Evolutionary conservation across 2,329 filamentous ascomycete genomes (phyloP), one percentile per base, ranked within the genome.

Genomic region (Epichloe baconii): DNA sequence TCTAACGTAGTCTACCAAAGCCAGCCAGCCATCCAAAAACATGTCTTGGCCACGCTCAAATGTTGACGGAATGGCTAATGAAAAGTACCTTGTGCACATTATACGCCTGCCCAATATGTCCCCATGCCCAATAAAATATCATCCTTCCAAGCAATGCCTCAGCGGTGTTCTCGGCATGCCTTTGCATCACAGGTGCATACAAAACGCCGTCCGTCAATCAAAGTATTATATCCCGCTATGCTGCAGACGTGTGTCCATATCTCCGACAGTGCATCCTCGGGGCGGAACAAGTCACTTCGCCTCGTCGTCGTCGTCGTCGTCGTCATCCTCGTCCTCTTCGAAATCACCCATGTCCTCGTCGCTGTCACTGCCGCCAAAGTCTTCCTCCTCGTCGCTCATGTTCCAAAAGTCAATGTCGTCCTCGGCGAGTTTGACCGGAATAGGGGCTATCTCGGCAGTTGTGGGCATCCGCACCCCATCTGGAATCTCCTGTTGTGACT

Each of bases 341-440:
- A 76, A 78, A 44, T 84, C 80, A 35, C 78, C 77, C 67, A 78
- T 74, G 23, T 78, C 76, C 31, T 79, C 76, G 11, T 83, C 83
- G 21, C 77, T 80, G 57, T 88, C 85, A 59, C 83, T 87, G 15
- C 83, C 84, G 10, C 83, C 85, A 66, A 90, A 89, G 58, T 90
- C 85, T 49, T 86, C 80, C 58, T 88, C 85, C 57, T 86, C 77
- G 53, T 86, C 86, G 46, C 80, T 82, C 64, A 87, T 85, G 36
- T 79, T 80, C 85, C 88, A 93, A 64, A 94, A 94, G 54, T 86
- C 86, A 58, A 85, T 83, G 58, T 94, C 86, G 41, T 86, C 81
- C 3, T 82, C 78, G 14, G 76, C 64, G 15, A 59, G 53, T 60
- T 82, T 79, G 57, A 84, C 80, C 1, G 82, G 80, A 2, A 72